These are phyloP conservation scores for Gossypioides kirkii DNA, from an alignment of 345 rosid genomes.

Conservation along the genomic window DNA sequence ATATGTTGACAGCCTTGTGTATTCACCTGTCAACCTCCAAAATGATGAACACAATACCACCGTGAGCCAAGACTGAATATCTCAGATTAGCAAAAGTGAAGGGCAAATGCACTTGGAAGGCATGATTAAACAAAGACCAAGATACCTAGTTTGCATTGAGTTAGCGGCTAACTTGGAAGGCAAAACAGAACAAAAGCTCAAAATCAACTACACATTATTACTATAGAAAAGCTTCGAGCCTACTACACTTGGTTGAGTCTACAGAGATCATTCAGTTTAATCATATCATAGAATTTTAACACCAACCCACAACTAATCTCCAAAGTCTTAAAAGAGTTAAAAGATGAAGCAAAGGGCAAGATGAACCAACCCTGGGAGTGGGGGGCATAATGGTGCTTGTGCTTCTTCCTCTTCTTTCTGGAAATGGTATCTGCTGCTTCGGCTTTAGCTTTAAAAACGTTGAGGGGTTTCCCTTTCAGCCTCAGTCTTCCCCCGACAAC, in stretches of 20 bases:
- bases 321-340: neutral
- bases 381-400: neutral
- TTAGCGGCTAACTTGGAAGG: neutral
- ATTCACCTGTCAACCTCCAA: slow-evolving; percentile 24
- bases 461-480: slow-evolving; percentile 24
- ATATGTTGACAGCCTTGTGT: neutral
- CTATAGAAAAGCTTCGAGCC: too few relatives aligned
- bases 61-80: neutral
- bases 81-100: neutral
- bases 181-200: neutral
- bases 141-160: neutral
- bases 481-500: slow-evolving; percentile 25
- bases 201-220: too few relatives aligned
- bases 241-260: neutral
- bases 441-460: slow-evolving; percentile 6
- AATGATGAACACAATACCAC: neutral
- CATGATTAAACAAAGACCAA: neutral
- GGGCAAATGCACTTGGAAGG: neutral
- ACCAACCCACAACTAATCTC: neutral
- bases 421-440: slow-evolving; percentile 10
- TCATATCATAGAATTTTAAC: neutral
- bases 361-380: slow-evolving; percentile 17
- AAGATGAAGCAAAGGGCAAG: neutral
- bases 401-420: slow-evolving; percentile 23
- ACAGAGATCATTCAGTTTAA: neutral